These are phyloP conservation scores for sweet orange (Citrus sinensis) DNA, from an alignment of 345 rosid species.

Conservation along the genomic window DVS_A1.0 CM039165.1:33481001-33481500, in stretches of 20 bases:
- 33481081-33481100: constrained; percentile 38
- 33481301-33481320: not conserved
- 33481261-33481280: constrained; percentile 13
- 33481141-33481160: constrained; percentile 39
- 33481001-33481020: constrained; percentile 67
- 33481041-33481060: constrained; percentile 37
- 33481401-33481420: not conserved
- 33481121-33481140: constrained; percentile 83
- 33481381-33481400: not conserved
- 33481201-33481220: constrained; percentile 31
- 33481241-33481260: constrained; percentile 47
- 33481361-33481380: not conserved
- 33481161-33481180: constrained; percentile 25
- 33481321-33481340: not conserved
- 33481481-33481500: no score
- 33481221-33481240: constrained; percentile 34
- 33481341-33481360: not conserved
- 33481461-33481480: not conserved
- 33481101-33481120: constrained; percentile 77
- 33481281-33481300: not conserved
- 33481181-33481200: constrained; percentile 35
- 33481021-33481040: constrained; percentile 83
- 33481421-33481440: not conserved
- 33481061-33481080: constrained; percentile 31
- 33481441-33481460: not conserved